phyloP scores from a whole-genome alignment of 768 basidiomycete species.

The Boletellus emodensis region DNA sequence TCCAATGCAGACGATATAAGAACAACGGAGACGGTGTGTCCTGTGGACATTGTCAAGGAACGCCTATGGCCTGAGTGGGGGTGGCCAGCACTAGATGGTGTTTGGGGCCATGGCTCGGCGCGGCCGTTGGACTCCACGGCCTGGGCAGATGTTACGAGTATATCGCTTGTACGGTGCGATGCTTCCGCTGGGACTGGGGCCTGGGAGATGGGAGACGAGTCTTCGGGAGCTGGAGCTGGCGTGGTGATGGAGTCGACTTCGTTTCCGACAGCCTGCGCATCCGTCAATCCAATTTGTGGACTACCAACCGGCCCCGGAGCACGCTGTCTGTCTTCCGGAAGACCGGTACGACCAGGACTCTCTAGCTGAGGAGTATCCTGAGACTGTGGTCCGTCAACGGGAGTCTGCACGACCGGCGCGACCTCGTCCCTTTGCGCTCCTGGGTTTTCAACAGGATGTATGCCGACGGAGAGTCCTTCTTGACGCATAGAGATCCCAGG shows the following conservation, averaged over 20 bases:
- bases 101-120: slow-evolving; percentile 13
- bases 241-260: not conserved
- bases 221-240: not conserved
- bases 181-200: slow-evolving; percentile 3
- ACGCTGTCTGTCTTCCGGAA: not conserved
- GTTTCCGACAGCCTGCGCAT: slow-evolving; percentile 4
- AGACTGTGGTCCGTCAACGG: slow-evolving; percentile 2
- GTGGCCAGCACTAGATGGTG: slow-evolving; percentile 16
- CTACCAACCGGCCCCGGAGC: not conserved
- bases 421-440: slow-evolving; percentile 6
- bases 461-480: slow-evolving; percentile 6
- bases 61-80: slow-evolving; percentile 41
- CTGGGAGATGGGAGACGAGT: slow-evolving; percentile 9
- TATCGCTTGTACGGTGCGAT: not conserved
- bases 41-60: slow-evolving; percentile 61
- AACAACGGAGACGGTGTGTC: slow-evolving; percentile 72
- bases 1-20: slow-evolving; percentile 84
- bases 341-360: not conserved
- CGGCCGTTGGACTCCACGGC: slow-evolving; percentile 13
- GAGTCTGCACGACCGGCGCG: slow-evolving; percentile 7
- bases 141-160: slow-evolving; percentile 4
- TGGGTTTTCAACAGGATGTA: not conserved
- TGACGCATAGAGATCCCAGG: slow-evolving; percentile 16
- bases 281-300: not conserved
- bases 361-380: slow-evolving; percentile 3